phyloP scores from a whole-genome alignment of 2,329 filamentous ascomycete species.

The Ceratocystis alfenasii region DNA sequence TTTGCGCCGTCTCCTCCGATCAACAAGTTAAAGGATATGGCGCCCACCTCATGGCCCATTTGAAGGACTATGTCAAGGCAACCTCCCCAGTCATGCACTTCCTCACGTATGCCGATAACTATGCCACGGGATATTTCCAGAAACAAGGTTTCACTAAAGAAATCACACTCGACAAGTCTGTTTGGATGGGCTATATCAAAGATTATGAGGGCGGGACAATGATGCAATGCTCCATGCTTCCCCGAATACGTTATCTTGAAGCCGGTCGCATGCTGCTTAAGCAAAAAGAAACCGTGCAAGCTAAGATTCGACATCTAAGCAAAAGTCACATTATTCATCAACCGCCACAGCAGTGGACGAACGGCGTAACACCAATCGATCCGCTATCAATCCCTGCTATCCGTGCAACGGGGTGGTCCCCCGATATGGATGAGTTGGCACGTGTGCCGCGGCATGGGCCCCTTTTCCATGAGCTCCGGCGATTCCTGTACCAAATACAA shows the following conservation, averaged over 20 bases:
- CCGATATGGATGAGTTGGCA: constrained; percentile 94
- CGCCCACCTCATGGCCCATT: constrained; percentile 91
- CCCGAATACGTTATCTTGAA: constrained; percentile 87
- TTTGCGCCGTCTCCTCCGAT: constrained; percentile 93
- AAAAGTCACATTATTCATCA: constrained; percentile 78
- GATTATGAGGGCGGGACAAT: constrained; percentile 98
- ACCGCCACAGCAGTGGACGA: constrained; percentile 77
- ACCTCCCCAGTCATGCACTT: constrained; percentile 98
- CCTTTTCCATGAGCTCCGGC: constrained; percentile 87
- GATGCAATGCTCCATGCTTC: constrained; percentile 98
- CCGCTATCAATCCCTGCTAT: constrained; percentile 80
- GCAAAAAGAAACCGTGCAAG: constrained; percentile 89
- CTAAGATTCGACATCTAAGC: constrained; percentile 85
- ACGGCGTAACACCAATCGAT: constrained; percentile 62
- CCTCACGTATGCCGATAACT: constrained; percentile 96
- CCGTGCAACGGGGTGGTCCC: constrained; percentile 84
- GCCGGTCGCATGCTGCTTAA: constrained; percentile 87
- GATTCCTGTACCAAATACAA: constrained; percentile 87
- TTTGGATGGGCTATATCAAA: constrained; percentile 99
- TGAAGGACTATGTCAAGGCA: constrained; percentile 97
- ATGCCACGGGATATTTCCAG: constrained; percentile 97
- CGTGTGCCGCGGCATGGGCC: constrained; percentile 90
- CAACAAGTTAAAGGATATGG: constrained; percentile 99
- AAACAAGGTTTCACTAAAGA: constrained; percentile 99
- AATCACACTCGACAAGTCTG: constrained; percentile 76